Evolutionary conservation across 1,284 basidiomycete genomes (phyloP), one percentile per base, ranked within the genome.

Genomic region (Phlebopus sp.): DNA sequence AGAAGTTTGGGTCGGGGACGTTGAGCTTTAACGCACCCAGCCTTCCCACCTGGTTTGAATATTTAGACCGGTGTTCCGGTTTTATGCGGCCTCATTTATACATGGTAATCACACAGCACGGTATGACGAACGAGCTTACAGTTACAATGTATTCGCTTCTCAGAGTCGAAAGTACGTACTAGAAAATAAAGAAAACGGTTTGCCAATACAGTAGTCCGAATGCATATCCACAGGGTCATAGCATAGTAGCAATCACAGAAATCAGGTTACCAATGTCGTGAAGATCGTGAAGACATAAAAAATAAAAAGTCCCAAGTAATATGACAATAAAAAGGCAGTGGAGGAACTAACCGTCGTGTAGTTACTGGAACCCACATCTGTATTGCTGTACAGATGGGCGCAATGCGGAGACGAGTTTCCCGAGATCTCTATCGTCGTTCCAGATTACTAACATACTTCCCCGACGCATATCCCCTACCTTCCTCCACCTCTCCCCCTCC

Each of bases 361-460:
- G 4, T 23, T 23, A 23, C 21, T 23, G 21, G 21, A 23, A 23
- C 21, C 21, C 21, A 6, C 21, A 25, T 38, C 4, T 11, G 7
- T 21, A 14, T 13, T 23, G n/a, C 4, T 18, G 23, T 37, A 18
- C 37, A 14, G 25, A n/a, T 27, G 37, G 37, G 23, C 8, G 11
- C 37, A 39, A 39, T n/a, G 23, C 23, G 37, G 37, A 8, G 15
- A 39, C 5, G 25, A 39, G 37, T 27, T 3, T 25, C 15, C 8
- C 13, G 10, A 37, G 25, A 15, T 21, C 37, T 39, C 37, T 39
- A 10, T 38, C 42, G 21, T 27, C 6, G 27, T 9, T 65, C 65
- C 43, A 65, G 47, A 46, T 67, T 49, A 18, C 62, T 67, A 30
- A 67, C 59, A 30, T 64, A 63, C 42, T 34, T 54, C 31, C 57